phyloP scores from a whole-genome alignment of 169 alveolate species.

The Cryptosporidium sp. region DNA sequence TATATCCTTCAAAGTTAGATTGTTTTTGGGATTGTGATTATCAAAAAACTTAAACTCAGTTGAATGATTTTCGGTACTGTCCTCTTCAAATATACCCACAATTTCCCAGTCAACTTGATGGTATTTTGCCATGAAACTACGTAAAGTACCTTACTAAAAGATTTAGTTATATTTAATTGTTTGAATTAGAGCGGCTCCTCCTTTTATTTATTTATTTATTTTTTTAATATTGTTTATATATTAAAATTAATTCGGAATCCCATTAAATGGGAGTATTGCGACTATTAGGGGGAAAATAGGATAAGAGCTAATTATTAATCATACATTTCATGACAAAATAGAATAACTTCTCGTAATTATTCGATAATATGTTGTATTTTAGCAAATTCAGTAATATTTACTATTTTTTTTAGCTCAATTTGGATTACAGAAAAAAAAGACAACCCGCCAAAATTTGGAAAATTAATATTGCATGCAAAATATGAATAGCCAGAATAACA shows the following conservation, averaged over 20 bases:
- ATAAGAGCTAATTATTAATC: background rate
- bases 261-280: background rate
- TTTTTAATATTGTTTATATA: too few species aligned
- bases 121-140: background rate
- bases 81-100: constrained; percentile 12
- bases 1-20: background rate
- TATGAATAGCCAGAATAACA: background rate
- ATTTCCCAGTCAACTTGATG: constrained; percentile 9
- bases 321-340: background rate
- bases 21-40: background rate
- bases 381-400: background rate
- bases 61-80: background rate
- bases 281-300: background rate
- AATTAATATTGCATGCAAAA: constrained; percentile 3
- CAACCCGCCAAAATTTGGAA: constrained; percentile 25
- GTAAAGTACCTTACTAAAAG: background rate
- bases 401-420: too few species aligned
- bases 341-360: background rate
- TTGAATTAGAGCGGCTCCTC: background rate
- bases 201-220: too few species aligned
- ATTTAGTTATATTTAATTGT: background rate
- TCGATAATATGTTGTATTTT: background rate
- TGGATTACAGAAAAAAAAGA: background rate
- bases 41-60: too few species aligned
- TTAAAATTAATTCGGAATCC: background rate